A percentile compares a stretch with the other conserved stretches of the same genome.
phyloP scores from a whole-genome alignment of 2,329 filamentous ascomycete genomes.

The Colletotrichum kahawae region DNA sequence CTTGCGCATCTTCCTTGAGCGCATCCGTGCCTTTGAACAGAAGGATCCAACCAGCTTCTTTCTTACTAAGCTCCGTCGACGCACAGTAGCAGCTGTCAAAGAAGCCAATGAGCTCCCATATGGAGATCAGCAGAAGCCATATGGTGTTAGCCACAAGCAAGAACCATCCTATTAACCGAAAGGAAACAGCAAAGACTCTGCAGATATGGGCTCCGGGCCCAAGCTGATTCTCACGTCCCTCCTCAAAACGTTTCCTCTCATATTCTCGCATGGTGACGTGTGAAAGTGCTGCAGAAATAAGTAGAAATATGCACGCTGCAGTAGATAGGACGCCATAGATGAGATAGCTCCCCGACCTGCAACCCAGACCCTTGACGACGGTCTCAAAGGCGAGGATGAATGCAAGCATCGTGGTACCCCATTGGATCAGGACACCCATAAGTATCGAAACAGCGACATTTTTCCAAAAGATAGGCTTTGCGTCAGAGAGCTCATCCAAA shows the following conservation, averaged over 20 bases:
- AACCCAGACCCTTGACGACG: not conserved
- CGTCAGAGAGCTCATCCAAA: fast-evolving
- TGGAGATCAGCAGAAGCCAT: not conserved
- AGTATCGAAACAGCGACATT: fast-evolving
- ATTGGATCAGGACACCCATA: fast-evolving
- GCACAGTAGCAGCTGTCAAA: not conserved
- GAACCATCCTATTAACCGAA: fast-evolving
- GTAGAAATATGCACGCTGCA: not conserved
- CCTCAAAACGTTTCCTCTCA: fast-evolving
- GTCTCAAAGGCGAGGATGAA: not conserved
- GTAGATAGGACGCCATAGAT: fast-evolving
- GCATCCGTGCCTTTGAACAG: not conserved
- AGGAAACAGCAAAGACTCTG: fast-evolving
- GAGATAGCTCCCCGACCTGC: not conserved
- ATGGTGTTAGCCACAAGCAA: not conserved
- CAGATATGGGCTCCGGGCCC: fast-evolving
- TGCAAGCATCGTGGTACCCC: not conserved
- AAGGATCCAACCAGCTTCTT: not conserved
- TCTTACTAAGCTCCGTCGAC: not conserved
- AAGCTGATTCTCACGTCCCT: not conserved
- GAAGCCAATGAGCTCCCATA: not conserved
- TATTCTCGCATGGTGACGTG: not conserved
- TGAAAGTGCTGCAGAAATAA: fast-evolving
- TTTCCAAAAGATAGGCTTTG: not conserved
- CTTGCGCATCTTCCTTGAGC: not conserved